phyloP scores from a whole-genome alignment of 257 asterid species.

The Penstemon barbatus region DNA sequence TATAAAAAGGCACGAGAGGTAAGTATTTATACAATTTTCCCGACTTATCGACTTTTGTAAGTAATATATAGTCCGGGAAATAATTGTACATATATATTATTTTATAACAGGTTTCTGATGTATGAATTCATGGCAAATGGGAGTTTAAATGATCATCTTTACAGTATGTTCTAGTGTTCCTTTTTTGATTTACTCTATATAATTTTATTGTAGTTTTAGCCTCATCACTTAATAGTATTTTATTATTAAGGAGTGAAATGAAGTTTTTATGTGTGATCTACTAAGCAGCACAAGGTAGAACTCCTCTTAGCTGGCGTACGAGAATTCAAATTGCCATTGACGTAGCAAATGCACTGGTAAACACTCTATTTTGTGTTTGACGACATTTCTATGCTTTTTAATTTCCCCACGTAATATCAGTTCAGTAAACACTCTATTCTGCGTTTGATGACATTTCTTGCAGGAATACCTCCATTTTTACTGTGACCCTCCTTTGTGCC shows the following conservation, averaged over 20 bases:
- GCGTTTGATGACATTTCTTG: slow-evolving; percentile 27
- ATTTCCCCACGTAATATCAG: background rate
- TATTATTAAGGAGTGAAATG: background rate
- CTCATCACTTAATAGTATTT: background rate
- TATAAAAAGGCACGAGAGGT: slow-evolving; percentile 74
- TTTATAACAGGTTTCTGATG: slow-evolving; percentile 68
- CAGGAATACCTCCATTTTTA: slow-evolving; percentile 97
- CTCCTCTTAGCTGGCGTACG: slow-evolving; percentile 79
- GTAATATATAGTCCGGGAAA: background rate
- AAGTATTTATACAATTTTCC: slow-evolving; percentile 9
- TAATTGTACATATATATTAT: slow-evolving; percentile 15
- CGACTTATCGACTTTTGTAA: background rate
- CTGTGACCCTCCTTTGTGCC: slow-evolving; percentile 94
- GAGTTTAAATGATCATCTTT: slow-evolving; percentile 94
- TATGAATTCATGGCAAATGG: slow-evolving; percentile 90
- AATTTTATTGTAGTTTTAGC: background rate
- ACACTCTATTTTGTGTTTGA: background rate
- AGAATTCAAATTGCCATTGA: slow-evolving; percentile 90
- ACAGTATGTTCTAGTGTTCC: slow-evolving; percentile 47
- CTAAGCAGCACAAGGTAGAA: slow-evolving; percentile 64
- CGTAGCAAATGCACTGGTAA: slow-evolving; percentile 95
- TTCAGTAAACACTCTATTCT: slow-evolving; percentile 9
- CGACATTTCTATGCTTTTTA: slow-evolving; percentile 3
- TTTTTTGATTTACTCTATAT: slow-evolving; percentile 9
- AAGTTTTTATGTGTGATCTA: slow-evolving; percentile 10